Conservation (phyloP, 179 eudicot genomes). For the Beta corolliflora region DNA sequence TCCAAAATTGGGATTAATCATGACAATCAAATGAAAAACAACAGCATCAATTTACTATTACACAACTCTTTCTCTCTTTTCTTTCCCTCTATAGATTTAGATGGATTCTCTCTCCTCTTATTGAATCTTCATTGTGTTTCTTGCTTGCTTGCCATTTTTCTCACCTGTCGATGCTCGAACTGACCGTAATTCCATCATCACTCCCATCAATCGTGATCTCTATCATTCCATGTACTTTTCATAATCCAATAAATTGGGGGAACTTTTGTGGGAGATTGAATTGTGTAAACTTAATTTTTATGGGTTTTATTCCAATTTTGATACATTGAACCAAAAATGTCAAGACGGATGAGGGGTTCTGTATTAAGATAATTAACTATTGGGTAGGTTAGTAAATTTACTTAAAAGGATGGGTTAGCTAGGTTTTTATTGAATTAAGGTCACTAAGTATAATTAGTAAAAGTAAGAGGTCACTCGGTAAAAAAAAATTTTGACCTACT, state of each 20-base stretch:
- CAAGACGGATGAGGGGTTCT: no score
- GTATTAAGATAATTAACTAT: no score
- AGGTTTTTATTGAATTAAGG: no score
- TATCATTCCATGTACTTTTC: slow-evolving; percentile 70
- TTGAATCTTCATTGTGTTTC: slow-evolving; percentile 34
- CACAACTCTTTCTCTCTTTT: not conserved
- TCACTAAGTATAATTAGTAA: no score
- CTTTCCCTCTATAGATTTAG: slow-evolving; percentile 20
- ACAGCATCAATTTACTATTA: not conserved
- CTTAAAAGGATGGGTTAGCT: no score
- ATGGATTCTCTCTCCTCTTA: slow-evolving; percentile 31
- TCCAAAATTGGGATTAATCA: not conserved
- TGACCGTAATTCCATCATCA: slow-evolving; percentile 33
- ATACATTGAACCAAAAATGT: no score
- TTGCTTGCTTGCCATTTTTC: slow-evolving; percentile 16
- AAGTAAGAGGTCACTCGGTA: no score
- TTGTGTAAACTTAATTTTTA: not conserved
- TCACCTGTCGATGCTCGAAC: slow-evolving; percentile 18
- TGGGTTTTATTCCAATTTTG: not conserved
- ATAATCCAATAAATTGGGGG: not conserved
- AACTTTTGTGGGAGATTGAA: not conserved
- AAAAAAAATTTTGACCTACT: no score
- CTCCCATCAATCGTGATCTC: slow-evolving; percentile 91
- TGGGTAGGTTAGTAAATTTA: no score
- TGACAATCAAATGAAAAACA: not conserved